phyloP scores from a whole-genome alignment of 2,329 filamentous ascomycete genomes.

The Pseudogymnoascus verrucosus region DNA sequence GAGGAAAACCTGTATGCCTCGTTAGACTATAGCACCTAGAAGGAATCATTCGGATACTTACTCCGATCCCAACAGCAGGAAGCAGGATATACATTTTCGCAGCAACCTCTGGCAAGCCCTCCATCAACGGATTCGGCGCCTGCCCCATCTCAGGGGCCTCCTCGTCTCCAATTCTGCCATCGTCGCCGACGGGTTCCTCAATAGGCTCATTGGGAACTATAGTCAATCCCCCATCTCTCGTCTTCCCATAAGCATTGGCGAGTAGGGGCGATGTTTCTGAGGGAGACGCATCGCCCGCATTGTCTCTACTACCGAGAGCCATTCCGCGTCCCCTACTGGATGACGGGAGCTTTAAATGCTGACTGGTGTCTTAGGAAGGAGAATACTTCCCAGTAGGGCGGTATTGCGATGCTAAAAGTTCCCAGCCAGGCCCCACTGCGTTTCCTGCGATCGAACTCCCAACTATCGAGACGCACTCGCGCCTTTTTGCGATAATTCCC shows the following conservation, averaged over 20 bases:
- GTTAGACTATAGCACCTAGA: neutral
- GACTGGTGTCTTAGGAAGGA: neutral
- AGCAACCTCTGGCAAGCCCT: constrained; percentile 18
- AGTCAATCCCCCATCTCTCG: constrained; percentile 15
- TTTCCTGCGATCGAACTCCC: neutral
- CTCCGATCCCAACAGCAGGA: constrained; percentile 54
- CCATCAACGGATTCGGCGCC: constrained; percentile 18
- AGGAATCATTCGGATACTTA: constrained; percentile 28
- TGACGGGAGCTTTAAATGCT: neutral
- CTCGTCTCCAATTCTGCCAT: constrained; percentile 12
- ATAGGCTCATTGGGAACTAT: constrained; percentile 14
- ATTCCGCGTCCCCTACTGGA: neutral
- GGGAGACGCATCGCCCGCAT: constrained; percentile 2
- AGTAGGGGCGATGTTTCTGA: constrained; percentile 40
- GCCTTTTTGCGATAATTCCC: neutral
- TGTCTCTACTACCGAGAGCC: neutral
- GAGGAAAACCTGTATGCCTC: constrained; percentile 53
- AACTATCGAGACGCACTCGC: neutral
- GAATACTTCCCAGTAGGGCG: neutral
- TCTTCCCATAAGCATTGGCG: constrained; percentile 25
- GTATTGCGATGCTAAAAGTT: neutral
- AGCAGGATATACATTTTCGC: constrained; percentile 49
- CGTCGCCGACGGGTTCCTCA: constrained; percentile 26
- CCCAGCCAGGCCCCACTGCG: neutral
- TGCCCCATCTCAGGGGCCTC: constrained; percentile 14